Evolutionary conservation across 2,329 filamentous ascomycete species (phyloP), one percentile per base, ranked within the genome.

Genomic region (Talaromyces sp.): DNA sequence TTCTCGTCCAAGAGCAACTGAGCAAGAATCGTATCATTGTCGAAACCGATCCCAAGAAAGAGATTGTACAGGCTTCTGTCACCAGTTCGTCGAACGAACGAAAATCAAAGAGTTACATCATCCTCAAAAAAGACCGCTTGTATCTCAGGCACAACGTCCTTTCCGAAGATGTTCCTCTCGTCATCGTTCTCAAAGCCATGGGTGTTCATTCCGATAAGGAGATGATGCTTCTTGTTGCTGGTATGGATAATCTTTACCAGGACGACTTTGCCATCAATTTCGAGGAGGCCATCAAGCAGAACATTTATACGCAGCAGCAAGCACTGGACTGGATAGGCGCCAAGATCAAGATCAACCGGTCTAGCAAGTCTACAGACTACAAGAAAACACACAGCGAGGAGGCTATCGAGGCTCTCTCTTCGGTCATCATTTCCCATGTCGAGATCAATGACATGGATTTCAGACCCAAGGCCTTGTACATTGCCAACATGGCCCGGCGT

Each of bases 1-100:
- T 99, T 71, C 80, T 99, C 50, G 96, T 99, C 14, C 95, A 99
- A 75, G 96, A 99, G 73, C 95, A 99, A 78, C 81, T 99, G 72
- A 99, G 95, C 83, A 99, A 99, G 84, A 99, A 99, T 77, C 87
- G 95, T 80, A 90, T 99, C 70, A 97, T 99, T 73, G 93, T 99
- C 17, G 96, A 99, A 77, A 88, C 91, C 59, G 90, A 93, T 69
- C 84, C 88, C 57, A 96, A 96, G 78, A 98, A 97, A 77, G 90
- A 90, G 62, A 87, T 96, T 65, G 93, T 98, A 60, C 91, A 93
- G 67, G 95, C 96, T 41, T 98, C 95, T 1, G 95, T 98, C 31
- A 99, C 93, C 61, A 96, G 93, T 85, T 97, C 95, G 31, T 98
- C 96, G 1, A 92, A 97, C 75, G 95, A 98, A 75, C 86, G 96